Base-by-base conservation (phyloP, 1,284 basidiomycete species). In the Pisolithus thermaeus region DNA sequence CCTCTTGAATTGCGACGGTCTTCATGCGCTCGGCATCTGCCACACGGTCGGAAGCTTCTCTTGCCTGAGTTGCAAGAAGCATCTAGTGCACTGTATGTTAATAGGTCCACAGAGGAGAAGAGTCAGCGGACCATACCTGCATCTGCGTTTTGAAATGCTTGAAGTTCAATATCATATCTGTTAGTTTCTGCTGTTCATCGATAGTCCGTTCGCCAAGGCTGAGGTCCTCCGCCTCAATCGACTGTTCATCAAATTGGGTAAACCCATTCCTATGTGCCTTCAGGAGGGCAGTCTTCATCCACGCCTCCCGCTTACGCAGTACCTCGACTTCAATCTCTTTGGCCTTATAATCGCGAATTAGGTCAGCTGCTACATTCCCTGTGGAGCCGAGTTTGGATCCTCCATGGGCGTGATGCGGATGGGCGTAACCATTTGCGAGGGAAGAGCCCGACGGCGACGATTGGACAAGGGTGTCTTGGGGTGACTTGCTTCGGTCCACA, bases 101-200 rank as follows among this genome's bases (percentile, higher is more conserved):
- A 52, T 41, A 25, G 47, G 32, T 53, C 48, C 30, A 47, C 35
- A 11, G 48, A 46, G 48, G 27, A 58, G 56, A 3, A 55, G 55
- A 46, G 16, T 16, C 0, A 38, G 53, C 16, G 49, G 38, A 14
- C 73, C 80, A 63, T 56, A 93, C 93, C 83, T 96, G 92, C 51
- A 97, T 80, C 56, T 83, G 80, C 4, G 92, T 88, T 65, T 89
- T 87, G 67, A 96, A 88, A 62, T 93, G 87, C 73, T 97, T 97
- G 63, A 97, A 81, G 61, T 81, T 82, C 55, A 97, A 72, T 6
- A 92, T 76, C 63, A 90, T 79, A 59, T 92, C 88, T 6, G 83
- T 75, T 51, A 89, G 73, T 58, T 80, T 80, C 52, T 71, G 65
- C 54, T 74, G 68, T 14, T 69, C 61, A 63, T 63, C 68, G 47